phyloP scores from a whole-genome alignment of 805 yeast species.

The Metschnikowia peoriensis region DNA sequence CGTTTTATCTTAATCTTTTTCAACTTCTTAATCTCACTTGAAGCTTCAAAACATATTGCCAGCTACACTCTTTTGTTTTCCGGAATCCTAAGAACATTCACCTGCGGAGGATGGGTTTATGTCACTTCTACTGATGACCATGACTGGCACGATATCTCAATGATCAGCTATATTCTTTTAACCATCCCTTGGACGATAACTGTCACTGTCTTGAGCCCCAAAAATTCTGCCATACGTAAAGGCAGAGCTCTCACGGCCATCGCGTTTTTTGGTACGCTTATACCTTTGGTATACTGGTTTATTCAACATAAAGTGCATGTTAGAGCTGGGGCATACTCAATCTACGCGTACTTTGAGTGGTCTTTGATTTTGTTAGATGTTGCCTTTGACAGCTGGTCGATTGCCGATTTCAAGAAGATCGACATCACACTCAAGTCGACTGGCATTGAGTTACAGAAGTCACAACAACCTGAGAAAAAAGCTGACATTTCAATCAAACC shows the following conservation, averaged over 20 bases:
- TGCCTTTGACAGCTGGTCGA: conserved; percentile 78
- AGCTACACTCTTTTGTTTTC: conserved; percentile 46
- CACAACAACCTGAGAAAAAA: background rate
- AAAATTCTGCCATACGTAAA: conserved; percentile 44
- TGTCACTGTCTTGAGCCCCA: conserved; percentile 52
- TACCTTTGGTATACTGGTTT: conserved; percentile 85
- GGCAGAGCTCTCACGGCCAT: conserved; percentile 52
- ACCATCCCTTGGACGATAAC: conserved; percentile 89
- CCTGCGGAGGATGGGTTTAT: conserved; percentile 99
- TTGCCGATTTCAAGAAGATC: conserved; percentile 65
- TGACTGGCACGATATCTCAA: conserved; percentile 91
- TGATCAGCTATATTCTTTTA: conserved; percentile 84
- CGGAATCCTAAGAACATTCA: conserved; percentile 86
- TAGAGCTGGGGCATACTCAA: conserved; percentile 91
- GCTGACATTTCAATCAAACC: background rate
- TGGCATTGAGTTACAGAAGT: conserved; percentile 4
- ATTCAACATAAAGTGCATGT: conserved; percentile 89
- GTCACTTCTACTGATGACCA: conserved; percentile 97
- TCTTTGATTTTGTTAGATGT: conserved; percentile 78
- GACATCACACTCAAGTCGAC: conserved; percentile 33
- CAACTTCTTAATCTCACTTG: conserved; percentile 49
- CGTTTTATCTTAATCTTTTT: conserved; percentile 65
- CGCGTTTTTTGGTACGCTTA: conserved; percentile 66
- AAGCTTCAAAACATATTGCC: conserved; percentile 27
- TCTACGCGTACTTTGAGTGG: conserved; percentile 96